These are phyloP conservation scores for Leccinum olivaceopallidum DNA, from an alignment of 768 basidiomycete genomes.

Conservation along the genomic window DNA sequence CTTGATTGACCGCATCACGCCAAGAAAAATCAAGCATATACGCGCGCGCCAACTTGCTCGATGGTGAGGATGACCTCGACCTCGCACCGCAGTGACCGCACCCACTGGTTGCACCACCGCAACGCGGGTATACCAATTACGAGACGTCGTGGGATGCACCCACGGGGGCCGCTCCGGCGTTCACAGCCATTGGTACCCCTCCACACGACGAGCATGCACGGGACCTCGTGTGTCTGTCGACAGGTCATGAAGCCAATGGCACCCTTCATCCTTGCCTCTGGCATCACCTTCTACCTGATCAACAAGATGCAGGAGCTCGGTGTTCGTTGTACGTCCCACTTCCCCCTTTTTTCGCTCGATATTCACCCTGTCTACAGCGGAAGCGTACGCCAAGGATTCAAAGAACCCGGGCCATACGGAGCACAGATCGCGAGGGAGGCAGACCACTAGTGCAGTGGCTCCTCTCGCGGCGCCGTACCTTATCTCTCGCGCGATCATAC, in stretches of 20 bases:
- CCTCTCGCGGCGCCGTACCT: too few relatives aligned
- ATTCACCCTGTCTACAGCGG: constrained; percentile 43
- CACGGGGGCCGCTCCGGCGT: neutral
- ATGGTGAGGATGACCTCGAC: constrained; percentile 24
- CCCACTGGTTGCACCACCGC: neutral
- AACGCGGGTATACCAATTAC: constrained; percentile 18
- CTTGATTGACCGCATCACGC: constrained; percentile 30
- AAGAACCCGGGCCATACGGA: constrained; percentile 71
- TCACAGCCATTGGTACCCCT: constrained; percentile 27
- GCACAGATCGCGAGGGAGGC: constrained; percentile 69
- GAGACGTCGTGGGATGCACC: constrained; percentile 23
- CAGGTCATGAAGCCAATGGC: constrained; percentile 76
- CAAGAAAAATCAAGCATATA: constrained; percentile 19
- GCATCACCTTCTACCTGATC: constrained; percentile 67
- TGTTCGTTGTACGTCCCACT: constrained; percentile 62
- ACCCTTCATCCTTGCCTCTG: constrained; percentile 73
- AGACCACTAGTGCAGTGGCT: constrained; percentile 32
- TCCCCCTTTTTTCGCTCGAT: neutral
- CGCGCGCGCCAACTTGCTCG: constrained; percentile 25
- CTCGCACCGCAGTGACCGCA: constrained; percentile 1
- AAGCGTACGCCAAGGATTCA: constrained; percentile 69
- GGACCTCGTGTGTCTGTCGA: neutral
- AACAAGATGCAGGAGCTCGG: constrained; percentile 65
- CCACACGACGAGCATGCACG: constrained; percentile 34
- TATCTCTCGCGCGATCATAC: too few relatives aligned